phyloP scores from a whole-genome alignment of 345 rosid species.

The Eutrema japonicum region DNA sequence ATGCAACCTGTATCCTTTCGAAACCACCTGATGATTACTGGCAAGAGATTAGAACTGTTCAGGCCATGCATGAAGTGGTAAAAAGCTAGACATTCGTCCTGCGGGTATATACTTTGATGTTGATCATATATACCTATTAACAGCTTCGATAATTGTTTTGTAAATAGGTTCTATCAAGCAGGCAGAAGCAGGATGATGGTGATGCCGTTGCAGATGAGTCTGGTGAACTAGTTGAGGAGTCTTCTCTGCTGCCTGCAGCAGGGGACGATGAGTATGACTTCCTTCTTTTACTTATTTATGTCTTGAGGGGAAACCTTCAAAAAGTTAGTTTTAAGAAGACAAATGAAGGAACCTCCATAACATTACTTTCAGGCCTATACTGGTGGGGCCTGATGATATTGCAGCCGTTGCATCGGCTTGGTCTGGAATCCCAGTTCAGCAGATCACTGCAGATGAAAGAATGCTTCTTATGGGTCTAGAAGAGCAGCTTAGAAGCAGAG shows the following conservation, averaged over 20 bases:
- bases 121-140: slow-evolving; percentile 14
- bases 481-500: slow-evolving; percentile 74
- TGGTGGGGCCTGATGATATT: slow-evolving; percentile 92
- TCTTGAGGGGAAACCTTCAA: slow-evolving; percentile 11
- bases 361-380: slow-evolving; percentile 57
- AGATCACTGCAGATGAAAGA: slow-evolving; percentile 94
- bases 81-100: slow-evolving; percentile 13
- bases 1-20: slow-evolving; percentile 75
- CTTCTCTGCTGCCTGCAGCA: slow-evolving; percentile 55
- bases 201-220: slow-evolving; percentile 51
- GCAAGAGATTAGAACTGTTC: slow-evolving; percentile 95
- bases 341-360: slow-evolving; percentile 25
- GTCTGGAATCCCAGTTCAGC: slow-evolving; percentile 98
- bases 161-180: slow-evolving; percentile 67
- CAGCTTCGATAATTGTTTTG: slow-evolving; percentile 23
- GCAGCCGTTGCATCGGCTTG: slow-evolving; percentile 92
- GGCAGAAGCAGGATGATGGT: slow-evolving; percentile 51
- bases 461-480: slow-evolving; percentile 75
- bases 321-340: background rate
- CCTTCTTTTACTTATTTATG: slow-evolving; percentile 19
- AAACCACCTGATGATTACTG: slow-evolving; percentile 90
- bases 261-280: slow-evolving; percentile 67
- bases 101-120: background rate
- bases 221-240: slow-evolving; percentile 55
- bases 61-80: slow-evolving; percentile 99